Conservation (phyloP, 2,329 filamentous ascomycete genomes). For the Phyllosticta capitalensis region DNA sequence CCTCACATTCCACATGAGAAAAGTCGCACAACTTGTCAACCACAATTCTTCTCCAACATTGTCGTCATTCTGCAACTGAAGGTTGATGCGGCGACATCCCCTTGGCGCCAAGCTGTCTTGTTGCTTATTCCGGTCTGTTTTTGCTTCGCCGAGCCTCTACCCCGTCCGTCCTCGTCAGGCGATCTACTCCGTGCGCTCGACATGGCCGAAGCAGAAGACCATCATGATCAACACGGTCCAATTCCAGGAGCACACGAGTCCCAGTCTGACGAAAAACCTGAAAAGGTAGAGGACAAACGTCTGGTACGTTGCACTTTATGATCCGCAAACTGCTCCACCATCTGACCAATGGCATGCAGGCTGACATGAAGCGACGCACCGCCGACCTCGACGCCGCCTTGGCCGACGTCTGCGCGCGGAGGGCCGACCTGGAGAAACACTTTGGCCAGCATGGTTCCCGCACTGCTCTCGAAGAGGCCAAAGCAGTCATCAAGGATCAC, state of each 20-base stretch:
- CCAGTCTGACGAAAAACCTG: neutral
- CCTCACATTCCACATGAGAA: neutral
- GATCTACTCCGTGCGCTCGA: neutral
- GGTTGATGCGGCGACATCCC: neutral
- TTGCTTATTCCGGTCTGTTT: neutral
- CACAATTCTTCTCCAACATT: neutral
- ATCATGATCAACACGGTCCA: neutral
- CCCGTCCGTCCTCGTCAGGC: neutral
- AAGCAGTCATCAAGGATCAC: conserved; percentile 49
- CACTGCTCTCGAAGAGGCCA: conserved; percentile 33
- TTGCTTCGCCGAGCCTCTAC: neutral
- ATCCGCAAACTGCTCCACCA: neutral
- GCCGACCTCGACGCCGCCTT: conserved; percentile 33
- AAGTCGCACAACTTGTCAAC: neutral
- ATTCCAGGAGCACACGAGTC: neutral
- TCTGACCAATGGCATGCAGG: conserved; percentile 1
- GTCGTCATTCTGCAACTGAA: neutral
- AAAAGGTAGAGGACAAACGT: neutral
- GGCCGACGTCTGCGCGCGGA: conserved; percentile 36
- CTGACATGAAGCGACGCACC: neutral
- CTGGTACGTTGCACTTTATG: neutral
- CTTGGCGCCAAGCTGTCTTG: neutral
- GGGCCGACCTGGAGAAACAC: conserved; percentile 24
- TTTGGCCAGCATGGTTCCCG: conserved; percentile 11
- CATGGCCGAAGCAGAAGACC: neutral